Conservation (phyloP, 2,329 filamentous ascomycete genomes). For the Ambrosiella xylebori region DNA sequence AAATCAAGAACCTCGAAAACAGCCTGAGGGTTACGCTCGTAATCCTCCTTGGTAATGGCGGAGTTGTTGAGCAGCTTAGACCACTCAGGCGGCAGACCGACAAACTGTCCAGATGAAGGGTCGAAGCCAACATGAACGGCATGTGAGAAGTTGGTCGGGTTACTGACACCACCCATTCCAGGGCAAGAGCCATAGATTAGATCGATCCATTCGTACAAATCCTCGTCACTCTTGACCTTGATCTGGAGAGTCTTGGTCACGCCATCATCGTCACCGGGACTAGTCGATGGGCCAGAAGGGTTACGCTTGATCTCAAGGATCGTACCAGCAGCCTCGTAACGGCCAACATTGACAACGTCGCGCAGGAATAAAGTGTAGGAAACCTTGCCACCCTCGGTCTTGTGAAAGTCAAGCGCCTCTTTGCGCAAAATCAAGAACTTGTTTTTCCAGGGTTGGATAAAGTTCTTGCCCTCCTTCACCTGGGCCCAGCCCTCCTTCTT, state of each 20-base stretch:
- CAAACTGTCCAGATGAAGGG: constrained; percentile 84
- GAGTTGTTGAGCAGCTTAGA: constrained; percentile 90
- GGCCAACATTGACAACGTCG: constrained; percentile 76
- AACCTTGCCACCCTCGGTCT: constrained; percentile 73
- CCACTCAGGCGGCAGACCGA: constrained; percentile 89
- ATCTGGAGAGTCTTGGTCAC: constrained; percentile 73
- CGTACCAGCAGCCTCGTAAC: constrained; percentile 78
- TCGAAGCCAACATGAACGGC: constrained; percentile 96
- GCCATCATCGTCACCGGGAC: constrained; percentile 62
- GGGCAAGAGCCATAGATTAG: constrained; percentile 93
- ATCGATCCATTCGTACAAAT: constrained; percentile 98
- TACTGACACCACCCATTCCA: constrained; percentile 94
- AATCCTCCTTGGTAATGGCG: constrained; percentile 95
- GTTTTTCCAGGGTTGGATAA: constrained; percentile 76
- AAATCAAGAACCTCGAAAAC: constrained; percentile 70
- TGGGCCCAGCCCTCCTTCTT: constrained; percentile 71
- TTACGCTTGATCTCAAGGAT: constrained; percentile 85
- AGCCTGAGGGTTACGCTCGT: constrained; percentile 86
- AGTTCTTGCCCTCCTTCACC: constrained; percentile 78
- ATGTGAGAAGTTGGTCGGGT: constrained; percentile 95
- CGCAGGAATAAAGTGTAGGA: constrained; percentile 72
- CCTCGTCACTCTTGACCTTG: constrained; percentile 86
- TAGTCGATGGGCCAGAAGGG: constrained; percentile 49
- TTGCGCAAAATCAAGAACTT: constrained; percentile 85
- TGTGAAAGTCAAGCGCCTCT: constrained; percentile 86